Evolutionary conservation across 73 alveolate species (phyloP).

Genomic region (Tetrahymena malaccensis): DNA sequence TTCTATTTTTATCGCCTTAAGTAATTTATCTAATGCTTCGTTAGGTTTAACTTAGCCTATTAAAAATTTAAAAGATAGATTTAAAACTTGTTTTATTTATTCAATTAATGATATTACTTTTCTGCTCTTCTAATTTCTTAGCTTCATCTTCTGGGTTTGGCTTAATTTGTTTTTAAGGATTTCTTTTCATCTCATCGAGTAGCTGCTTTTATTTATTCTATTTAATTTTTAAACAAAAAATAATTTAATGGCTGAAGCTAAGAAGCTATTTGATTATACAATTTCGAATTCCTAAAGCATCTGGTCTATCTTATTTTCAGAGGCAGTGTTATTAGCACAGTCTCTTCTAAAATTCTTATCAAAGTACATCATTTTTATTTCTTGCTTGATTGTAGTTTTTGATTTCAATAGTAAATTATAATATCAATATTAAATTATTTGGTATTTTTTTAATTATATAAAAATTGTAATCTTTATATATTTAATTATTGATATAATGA

Average conservation of each 20-base stretch:
- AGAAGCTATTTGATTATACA: neutral
- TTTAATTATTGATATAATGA: too few relatives aligned
- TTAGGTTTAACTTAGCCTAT: neutral
- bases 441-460: too few relatives aligned
- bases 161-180: neutral
- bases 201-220: neutral
- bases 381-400: too few relatives aligned
- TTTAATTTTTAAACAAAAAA: neutral
- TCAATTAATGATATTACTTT: neutral
- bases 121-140: neutral
- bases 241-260: neutral
- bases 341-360: neutral
- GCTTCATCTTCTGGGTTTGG: neutral
- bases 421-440: neutral
- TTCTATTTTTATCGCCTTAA: neutral
- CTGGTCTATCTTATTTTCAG: neutral
- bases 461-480: too few relatives aligned
- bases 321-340: neutral
- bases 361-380: neutral
- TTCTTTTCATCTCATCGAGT: neutral
- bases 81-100: neutral
- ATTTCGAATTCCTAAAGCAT: neutral
- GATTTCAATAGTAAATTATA: too few relatives aligned
- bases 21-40: neutral
- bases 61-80: neutral